These are phyloP conservation scores for Angomonas ambiguus DNA, from an alignment of 208 protist species.

Conservation along the genomic window DNA sequence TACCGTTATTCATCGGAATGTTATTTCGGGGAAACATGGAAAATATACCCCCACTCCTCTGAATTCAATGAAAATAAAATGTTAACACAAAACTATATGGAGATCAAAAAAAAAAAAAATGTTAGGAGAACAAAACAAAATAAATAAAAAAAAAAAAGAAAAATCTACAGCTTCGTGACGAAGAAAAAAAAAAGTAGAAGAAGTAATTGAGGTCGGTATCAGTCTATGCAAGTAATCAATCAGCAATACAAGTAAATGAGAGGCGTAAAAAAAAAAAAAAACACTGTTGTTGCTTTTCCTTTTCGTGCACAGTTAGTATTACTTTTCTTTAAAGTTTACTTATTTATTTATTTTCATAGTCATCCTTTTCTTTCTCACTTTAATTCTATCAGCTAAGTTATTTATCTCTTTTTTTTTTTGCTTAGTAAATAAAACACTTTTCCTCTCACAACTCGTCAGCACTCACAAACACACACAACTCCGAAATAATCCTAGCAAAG, in stretches of 20 bases:
- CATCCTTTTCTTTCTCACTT: too few species aligned
- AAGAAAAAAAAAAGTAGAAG: background rate
- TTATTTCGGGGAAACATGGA: background rate
- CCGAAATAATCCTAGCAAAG: background rate
- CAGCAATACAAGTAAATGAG: background rate
- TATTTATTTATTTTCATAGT: conserved; percentile 2
- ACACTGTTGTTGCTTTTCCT: too few species aligned
- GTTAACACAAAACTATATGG: too few species aligned
- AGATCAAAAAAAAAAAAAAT: conserved; percentile 5
- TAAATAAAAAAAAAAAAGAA: background rate
- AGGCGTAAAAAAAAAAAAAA: background rate
- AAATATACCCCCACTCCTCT: too few species aligned
- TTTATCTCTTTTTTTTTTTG: background rate
- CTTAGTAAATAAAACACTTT: background rate
- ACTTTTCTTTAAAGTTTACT: background rate
- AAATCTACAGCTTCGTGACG: background rate
- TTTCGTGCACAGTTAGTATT: too few species aligned
- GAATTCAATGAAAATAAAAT: too few species aligned
- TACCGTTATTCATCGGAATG: background rate
- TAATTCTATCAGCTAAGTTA: background rate
- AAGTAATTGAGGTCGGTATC: background rate
- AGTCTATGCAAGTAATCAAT: too few species aligned
- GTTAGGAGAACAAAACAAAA: conserved; percentile 3
- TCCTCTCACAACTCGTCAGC: background rate
- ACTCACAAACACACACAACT: background rate